These are phyloP conservation scores for Hypomyces rosellus DNA, from an alignment of 2,329 filamentous ascomycete genomes.

Conservation along the genomic window DNA sequence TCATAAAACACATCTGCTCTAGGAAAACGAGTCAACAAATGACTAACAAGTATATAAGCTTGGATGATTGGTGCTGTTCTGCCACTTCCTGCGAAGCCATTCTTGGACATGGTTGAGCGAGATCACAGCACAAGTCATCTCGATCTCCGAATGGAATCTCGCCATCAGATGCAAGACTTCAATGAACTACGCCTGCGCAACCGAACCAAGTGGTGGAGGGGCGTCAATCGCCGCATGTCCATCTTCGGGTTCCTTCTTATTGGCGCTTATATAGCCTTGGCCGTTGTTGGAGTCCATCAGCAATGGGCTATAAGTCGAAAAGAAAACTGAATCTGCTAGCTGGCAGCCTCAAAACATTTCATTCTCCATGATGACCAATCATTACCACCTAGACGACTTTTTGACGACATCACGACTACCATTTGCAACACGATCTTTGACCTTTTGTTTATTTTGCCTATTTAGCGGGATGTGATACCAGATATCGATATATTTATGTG, in stretches of 20 bases:
- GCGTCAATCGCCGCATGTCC: slow-evolving; percentile 53
- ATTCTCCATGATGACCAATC: not conserved
- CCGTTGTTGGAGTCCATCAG: slow-evolving; percentile 45
- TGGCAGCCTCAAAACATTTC: not conserved
- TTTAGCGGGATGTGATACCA: not conserved
- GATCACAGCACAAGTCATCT: slow-evolving; percentile 34
- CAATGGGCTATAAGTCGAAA: slow-evolving; percentile 31
- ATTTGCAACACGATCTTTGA: not conserved
- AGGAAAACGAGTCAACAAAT: too few species aligned
- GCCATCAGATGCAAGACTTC: slow-evolving; percentile 27
- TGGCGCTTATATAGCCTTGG: slow-evolving; percentile 44
- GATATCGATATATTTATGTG: not conserved
- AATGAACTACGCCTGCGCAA: slow-evolving; percentile 42
- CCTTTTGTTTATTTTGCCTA: not conserved
- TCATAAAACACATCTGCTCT: not conserved
- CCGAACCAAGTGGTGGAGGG: slow-evolving; percentile 54
- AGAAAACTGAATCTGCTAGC: not conserved
- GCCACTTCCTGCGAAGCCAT: slow-evolving; percentile 58
- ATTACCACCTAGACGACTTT: slow-evolving; percentile 5
- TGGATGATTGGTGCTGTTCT: slow-evolving; percentile 77
- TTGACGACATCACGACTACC: slow-evolving; percentile 12
- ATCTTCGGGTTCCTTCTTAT: slow-evolving; percentile 49
- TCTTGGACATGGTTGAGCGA: slow-evolving; percentile 45
- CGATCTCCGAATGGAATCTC: slow-evolving; percentile 30
- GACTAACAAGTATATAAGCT: slow-evolving; percentile 36